Evolutionary conservation across 352 stramenopile species (phyloP), one percentile per base, ranked within the genome.

Genomic region (Pythium coloratum): DNA sequence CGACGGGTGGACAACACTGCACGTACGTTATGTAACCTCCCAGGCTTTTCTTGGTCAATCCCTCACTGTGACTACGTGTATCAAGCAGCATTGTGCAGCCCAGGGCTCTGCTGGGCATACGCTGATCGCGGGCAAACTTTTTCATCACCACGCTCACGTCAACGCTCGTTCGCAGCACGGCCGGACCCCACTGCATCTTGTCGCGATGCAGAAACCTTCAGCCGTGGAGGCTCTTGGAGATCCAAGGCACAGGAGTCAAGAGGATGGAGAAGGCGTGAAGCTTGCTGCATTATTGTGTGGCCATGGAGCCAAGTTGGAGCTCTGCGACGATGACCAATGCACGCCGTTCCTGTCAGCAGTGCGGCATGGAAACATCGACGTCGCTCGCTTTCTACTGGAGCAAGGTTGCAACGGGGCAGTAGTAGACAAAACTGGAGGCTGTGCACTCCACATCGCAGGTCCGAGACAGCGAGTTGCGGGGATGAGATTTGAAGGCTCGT

Each of bases 1-100:
- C 1, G 86, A 90, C 26, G 78, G 72, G 1, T 92, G 84, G 84
- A 89, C 80, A 1, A 62, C 74, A 33, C 62, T 92, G 9, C 84
- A 92, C 66, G 81, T 89, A 54, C 20, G 76, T 80, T 40, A 30
- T 13, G 18, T 47, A 2, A 24, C 20, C 20, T 24, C 20, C 20
- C 20, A 58, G 33, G 24, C 16, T n/a, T 42, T 9, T 16, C 14
- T 49, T 12, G 32, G 7, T 10, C 10, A 42, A 30, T 30, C 24
- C 55, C 13, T n/a, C 13, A 24, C 30, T 33, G 7, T 28, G 16
- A 50, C n/a, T 18, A 5, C 44, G 24, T 7, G 38, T 24, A 28
- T 36, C 20, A 8, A n/a, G 0, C 3, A 92, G 84, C 81, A 85
- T 59, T 89, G 84, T 38, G 77, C 80, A 14, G 62, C 76, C 5